phyloP scores from a whole-genome alignment of 2,329 filamentous ascomycete genomes.

The Nannizzia gypsea region DNA sequence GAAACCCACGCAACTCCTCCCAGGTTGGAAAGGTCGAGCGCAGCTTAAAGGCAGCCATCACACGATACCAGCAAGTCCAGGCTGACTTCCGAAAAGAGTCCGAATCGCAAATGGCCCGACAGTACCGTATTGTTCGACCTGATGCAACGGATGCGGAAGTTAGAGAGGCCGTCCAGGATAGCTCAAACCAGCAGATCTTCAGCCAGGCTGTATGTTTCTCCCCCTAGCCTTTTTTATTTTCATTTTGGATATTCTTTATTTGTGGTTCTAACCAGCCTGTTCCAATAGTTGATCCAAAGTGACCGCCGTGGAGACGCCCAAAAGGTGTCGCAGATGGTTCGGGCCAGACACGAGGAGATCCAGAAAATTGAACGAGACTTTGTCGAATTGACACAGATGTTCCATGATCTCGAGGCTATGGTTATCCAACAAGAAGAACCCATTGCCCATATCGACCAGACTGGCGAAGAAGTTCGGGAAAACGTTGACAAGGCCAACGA shows the following conservation, averaged over 20 bases:
- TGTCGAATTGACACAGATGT: constrained; percentile 73
- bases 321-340: constrained; percentile 65
- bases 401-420: constrained; percentile 77
- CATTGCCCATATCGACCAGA: constrained; percentile 70
- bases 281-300: constrained; percentile 55
- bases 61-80: constrained; percentile 70
- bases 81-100: constrained; percentile 67
- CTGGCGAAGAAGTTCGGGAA: constrained; percentile 71
- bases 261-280: neutral
- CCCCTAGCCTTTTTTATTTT: neutral
- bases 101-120: constrained; percentile 71
- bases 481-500: constrained; percentile 77
- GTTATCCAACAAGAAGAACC: constrained; percentile 76
- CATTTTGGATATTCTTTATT: no score
- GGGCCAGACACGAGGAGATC: constrained; percentile 73
- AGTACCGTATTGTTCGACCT: constrained; percentile 80
- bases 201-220: constrained; percentile 55
- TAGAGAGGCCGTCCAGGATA: constrained; percentile 61
- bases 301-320: constrained; percentile 71
- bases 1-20: constrained; percentile 58
- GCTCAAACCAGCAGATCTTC: constrained; percentile 63
- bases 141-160: constrained; percentile 71
- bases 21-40: constrained; percentile 75
- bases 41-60: constrained; percentile 67
- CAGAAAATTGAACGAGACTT: constrained; percentile 87